phyloP scores from a whole-genome alignment of 2,329 filamentous ascomycete species.

The Aspergillus jensenii region DNA sequence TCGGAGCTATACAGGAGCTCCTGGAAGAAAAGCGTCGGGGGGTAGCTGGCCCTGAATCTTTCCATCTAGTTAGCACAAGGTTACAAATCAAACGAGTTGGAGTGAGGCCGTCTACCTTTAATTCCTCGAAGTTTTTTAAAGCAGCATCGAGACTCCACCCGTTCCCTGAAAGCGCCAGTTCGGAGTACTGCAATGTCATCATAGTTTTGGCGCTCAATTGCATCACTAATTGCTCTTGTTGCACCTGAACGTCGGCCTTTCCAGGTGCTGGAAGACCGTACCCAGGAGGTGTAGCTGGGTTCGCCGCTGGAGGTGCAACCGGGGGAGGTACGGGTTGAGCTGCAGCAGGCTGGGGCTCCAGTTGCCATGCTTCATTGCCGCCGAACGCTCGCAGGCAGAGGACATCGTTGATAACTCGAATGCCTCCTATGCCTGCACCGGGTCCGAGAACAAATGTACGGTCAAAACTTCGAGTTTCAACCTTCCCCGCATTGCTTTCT shows the following conservation, averaged over 20 bases:
- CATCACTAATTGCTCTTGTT: conserved; percentile 67
- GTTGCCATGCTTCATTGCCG: conserved; percentile 53
- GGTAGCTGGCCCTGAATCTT: conserved; percentile 47
- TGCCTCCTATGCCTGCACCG: conserved; percentile 62
- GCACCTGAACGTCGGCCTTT: conserved; percentile 52
- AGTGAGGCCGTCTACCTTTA: conserved; percentile 59
- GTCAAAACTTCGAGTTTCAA: conserved; percentile 73
- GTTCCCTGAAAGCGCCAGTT: conserved; percentile 76
- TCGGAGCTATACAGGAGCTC: conserved; percentile 12
- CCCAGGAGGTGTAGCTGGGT: conserved; percentile 34
- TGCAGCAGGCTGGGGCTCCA: conserved; percentile 33
- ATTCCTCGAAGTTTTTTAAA: conserved; percentile 70
- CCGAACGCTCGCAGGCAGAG: conserved; percentile 70
- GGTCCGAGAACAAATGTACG: conserved; percentile 78
- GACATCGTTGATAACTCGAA: conserved; percentile 79
- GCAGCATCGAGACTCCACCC: conserved; percentile 79
- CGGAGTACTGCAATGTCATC: conserved; percentile 76
- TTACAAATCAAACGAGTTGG: neutral
- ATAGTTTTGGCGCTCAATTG: conserved; percentile 75
- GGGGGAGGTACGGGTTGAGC: conserved; percentile 27
- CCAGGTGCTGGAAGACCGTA: conserved; percentile 44
- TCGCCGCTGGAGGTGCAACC: conserved; percentile 20
- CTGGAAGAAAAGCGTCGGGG: conserved; percentile 48
- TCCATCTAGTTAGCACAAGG: conserved; percentile 20
- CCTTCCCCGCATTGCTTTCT: conserved; percentile 62